phyloP scores from a whole-genome alignment of 1,139 yeast genomes.

The Saccharomyces pastorianus region DNA sequence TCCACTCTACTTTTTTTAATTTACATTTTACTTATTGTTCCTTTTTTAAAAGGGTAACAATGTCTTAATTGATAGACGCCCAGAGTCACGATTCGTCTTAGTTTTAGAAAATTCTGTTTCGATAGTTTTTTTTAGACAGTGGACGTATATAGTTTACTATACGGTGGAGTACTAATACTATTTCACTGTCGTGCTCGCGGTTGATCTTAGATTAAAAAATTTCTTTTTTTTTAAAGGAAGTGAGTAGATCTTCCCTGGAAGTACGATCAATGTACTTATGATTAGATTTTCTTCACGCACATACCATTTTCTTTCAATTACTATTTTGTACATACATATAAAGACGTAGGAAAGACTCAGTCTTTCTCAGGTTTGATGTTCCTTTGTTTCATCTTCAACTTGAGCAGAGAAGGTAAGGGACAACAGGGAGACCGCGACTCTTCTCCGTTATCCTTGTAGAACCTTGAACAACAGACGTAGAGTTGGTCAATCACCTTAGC shows the following conservation, averaged over 20 bases:
- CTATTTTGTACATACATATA: background rate
- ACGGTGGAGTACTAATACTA: conserved; percentile 24
- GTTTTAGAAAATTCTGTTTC: conserved; percentile 6
- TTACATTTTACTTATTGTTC: background rate
- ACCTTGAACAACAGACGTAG: conserved; percentile 52
- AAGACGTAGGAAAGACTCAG: background rate
- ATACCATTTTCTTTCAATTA: background rate
- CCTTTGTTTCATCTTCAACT: conserved; percentile 52
- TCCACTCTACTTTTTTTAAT: too few species aligned
- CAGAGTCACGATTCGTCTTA: conserved; percentile 70
- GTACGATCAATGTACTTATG: conserved; percentile 4
- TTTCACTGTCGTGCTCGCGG: conserved; percentile 77
- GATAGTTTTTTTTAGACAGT: conserved; percentile 25
- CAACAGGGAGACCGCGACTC: conserved; percentile 58
- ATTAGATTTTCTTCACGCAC: conserved; percentile 7
- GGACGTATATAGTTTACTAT: conserved; percentile 25
- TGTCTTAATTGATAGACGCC: conserved; percentile 79
- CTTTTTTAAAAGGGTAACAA: conserved; percentile 37
- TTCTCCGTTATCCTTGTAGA: conserved; percentile 45
- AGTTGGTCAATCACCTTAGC: conserved; percentile 49
- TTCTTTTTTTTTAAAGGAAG: conserved; percentile 1
- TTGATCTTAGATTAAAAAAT: conserved; percentile 57
- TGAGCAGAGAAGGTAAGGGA: conserved; percentile 49
- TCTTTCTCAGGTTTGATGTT: conserved; percentile 5
- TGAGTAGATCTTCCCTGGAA: conserved; percentile 7